These are phyloP conservation scores for Ustilago shanxiensis DNA, from an alignment of 1,284 basidiomycete species.

Conservation along the genomic window DNA sequence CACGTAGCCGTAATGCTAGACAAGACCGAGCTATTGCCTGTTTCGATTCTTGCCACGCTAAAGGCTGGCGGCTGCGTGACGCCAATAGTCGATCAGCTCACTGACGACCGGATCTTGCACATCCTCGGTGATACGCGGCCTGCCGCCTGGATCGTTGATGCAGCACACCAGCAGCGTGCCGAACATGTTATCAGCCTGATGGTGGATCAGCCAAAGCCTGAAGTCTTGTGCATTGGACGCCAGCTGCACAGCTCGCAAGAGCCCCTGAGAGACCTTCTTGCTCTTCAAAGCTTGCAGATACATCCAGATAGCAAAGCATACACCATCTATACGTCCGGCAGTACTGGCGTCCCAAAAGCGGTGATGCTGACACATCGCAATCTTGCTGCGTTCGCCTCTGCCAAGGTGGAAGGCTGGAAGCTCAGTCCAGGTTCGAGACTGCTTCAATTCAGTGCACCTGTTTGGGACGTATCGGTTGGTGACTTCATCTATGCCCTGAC, in stretches of 20 bases:
- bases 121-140: background rate
- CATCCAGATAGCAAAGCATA: background rate
- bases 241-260: background rate
- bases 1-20: background rate
- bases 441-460: background rate
- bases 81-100: background rate
- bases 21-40: background rate
- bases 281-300: background rate
- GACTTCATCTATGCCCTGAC: background rate
- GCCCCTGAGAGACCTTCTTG: background rate
- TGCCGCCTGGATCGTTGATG: background rate
- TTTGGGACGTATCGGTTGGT: background rate
- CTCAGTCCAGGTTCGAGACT: background rate
- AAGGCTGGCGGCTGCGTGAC: background rate
- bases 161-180: background rate
- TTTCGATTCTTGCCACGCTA: background rate
- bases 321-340: background rate
- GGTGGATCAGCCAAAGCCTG: background rate
- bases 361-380: background rate
- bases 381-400: background rate
- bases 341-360: background rate
- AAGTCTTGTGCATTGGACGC: background rate
- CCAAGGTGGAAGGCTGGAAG: background rate
- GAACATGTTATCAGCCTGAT: background rate
- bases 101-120: background rate